Evolutionary conservation across 1,284 basidiomycete species (phyloP).

Genomic region (Singerocomus rubriflavus): DNA sequence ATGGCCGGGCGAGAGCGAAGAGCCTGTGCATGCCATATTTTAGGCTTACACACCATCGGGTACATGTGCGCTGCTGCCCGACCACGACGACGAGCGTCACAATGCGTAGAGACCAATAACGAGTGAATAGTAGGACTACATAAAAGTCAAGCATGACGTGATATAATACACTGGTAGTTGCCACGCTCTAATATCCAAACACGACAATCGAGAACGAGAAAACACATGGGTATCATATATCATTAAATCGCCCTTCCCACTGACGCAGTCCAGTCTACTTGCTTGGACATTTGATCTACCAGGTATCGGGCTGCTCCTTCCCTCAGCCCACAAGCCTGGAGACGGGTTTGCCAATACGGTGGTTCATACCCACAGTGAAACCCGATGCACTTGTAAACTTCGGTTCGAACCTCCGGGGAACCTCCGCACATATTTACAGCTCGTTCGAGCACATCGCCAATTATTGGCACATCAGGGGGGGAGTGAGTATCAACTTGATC

Average conservation of each 20-base stretch:
- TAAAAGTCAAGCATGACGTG: not conserved
- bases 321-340: constrained; percentile 24
- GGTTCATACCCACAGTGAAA: constrained; percentile 29
- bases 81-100: not conserved
- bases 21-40: no score
- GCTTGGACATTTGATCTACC: constrained; percentile 29
- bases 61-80: no score
- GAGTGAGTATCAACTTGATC: constrained; percentile 4
- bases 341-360: constrained; percentile 27
- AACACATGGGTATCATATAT: not conserved
- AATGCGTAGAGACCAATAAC: not conserved
- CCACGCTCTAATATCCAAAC: not conserved
- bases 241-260: constrained; percentile 8
- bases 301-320: constrained; percentile 15
- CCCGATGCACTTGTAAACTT: constrained; percentile 24
- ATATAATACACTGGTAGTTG: no score
- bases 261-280: constrained; percentile 23
- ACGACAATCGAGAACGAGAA: not conserved
- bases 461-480: constrained; percentile 2
- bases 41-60: no score
- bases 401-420: constrained; percentile 18
- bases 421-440: constrained; percentile 18
- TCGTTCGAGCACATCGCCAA: constrained; percentile 25
- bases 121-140: not conserved
- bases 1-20: not conserved